A percentile compares a stretch with the other conserved stretches of the same genome.
Conservation (phyloP, 345 rosid species). For the Eucalyptus globulus region DNA sequence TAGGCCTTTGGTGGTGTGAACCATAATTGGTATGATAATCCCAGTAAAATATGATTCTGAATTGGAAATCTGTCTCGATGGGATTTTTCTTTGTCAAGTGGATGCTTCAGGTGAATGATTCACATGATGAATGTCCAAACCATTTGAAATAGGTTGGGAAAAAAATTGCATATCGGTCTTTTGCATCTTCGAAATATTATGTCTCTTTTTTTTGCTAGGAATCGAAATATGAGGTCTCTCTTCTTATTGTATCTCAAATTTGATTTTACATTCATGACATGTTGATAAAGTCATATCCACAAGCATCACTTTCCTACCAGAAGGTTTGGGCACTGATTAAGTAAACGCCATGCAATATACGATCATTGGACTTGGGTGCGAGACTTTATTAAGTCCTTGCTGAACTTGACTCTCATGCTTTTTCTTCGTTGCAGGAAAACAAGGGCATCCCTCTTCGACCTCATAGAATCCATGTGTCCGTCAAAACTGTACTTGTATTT, state of each 20-base stretch:
- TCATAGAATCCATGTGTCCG: constrained; percentile 49
- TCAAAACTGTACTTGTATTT: constrained; percentile 28
- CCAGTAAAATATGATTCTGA: neutral
- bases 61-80: neutral
- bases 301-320: neutral
- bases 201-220: no score
- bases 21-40: neutral
- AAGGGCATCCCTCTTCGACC: constrained; percentile 14
- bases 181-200: neutral
- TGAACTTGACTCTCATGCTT: neutral
- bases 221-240: neutral
- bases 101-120: neutral
- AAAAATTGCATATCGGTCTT: neutral
- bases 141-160: neutral
- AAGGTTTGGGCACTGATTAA: neutral
- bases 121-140: neutral
- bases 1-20: neutral
- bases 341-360: neutral
- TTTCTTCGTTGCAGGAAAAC: constrained; percentile 38
- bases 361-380: neutral
- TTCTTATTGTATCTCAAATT: neutral
- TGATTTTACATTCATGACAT: neutral
- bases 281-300: neutral
- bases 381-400: neutral
- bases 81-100: neutral